phyloP scores from a whole-genome alignment of 1,284 basidiomycete genomes.

The Schizophyllum amplum region DNA sequence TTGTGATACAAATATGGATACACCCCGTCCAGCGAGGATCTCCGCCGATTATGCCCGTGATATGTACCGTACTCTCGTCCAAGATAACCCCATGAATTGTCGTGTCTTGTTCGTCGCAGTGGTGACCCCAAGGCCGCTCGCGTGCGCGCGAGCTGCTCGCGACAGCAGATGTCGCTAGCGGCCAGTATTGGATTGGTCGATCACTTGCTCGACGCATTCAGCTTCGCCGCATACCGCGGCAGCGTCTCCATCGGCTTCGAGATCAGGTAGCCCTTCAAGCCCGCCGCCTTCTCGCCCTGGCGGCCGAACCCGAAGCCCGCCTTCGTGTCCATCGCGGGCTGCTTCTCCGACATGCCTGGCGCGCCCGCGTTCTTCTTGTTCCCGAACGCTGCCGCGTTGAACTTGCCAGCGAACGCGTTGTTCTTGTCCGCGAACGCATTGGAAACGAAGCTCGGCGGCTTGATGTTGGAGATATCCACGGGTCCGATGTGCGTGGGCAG shows the following conservation, averaged over 20 bases:
- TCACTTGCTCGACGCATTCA: neutral
- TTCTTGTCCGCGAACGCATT: slow-evolving; percentile 23
- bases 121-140: too few species aligned
- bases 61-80: too few species aligned
- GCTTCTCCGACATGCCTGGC: neutral
- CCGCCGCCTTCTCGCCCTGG: slow-evolving; percentile 68
- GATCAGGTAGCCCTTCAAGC: slow-evolving; percentile 47
- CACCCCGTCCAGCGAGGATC: too few species aligned
- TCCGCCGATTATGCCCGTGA: too few species aligned
- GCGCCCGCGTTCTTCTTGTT: slow-evolving; percentile 17
- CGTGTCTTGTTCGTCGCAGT: too few species aligned
- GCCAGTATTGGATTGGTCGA: neutral
- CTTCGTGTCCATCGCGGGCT: slow-evolving; percentile 20
- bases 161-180: neutral
- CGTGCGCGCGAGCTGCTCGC: too few species aligned
- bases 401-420: slow-evolving; percentile 7
- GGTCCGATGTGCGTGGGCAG: slow-evolving; percentile 40
- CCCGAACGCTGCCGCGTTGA: slow-evolving; percentile 11
- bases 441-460: slow-evolving; percentile 29
- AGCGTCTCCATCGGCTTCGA: slow-evolving; percentile 50
- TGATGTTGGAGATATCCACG: slow-evolving; percentile 28
- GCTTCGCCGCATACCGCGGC: slow-evolving; percentile 36
- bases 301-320: slow-evolving; percentile 67
- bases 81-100: too few species aligned
- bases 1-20: too few species aligned